Conservation (phyloP, 208 protist species). For the Wallacemonas collosoma region DNA sequence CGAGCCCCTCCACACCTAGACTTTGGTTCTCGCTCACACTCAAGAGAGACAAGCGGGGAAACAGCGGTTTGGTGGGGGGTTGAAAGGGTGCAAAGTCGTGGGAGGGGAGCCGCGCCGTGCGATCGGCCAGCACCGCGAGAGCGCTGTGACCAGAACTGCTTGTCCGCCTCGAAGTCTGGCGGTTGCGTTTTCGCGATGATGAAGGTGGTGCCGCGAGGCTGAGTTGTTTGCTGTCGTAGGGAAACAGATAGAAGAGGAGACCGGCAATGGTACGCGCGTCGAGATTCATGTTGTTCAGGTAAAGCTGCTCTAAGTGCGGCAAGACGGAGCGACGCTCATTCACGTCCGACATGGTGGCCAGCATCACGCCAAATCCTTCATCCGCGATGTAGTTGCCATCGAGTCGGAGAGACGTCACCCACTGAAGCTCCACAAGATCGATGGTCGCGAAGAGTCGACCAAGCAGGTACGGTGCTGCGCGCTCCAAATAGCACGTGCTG, state of each 20-base stretch:
- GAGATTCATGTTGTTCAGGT: slow-evolving; percentile 86
- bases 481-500: slow-evolving; percentile 77
- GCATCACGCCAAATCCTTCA: slow-evolving; percentile 71
- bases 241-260: slow-evolving; percentile 75
- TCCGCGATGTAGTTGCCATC: slow-evolving; percentile 86
- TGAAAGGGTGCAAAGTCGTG: slow-evolving; percentile 38
- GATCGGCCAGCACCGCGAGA: neutral
- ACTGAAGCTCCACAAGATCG: slow-evolving; percentile 56
- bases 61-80: slow-evolving; percentile 44
- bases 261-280: slow-evolving; percentile 53
- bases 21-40: slow-evolving; percentile 80
- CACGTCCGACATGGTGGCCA: slow-evolving; percentile 57
- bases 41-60: slow-evolving; percentile 67
- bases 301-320: slow-evolving; percentile 69
- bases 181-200: slow-evolving; percentile 1
- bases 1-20: slow-evolving; percentile 57
- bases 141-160: neutral
- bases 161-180: neutral
- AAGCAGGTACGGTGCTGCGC: slow-evolving; percentile 71
- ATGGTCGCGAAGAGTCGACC: slow-evolving; percentile 60
- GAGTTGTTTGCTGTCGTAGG: slow-evolving; percentile 42
- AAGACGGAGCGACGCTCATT: slow-evolving; percentile 54
- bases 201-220: neutral
- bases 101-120: slow-evolving; percentile 23
- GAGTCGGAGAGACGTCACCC: slow-evolving; percentile 75